Evolutionary conservation across 768 basidiomycete genomes (phyloP).

Genomic region (Collybiopsis luxurians): DNA sequence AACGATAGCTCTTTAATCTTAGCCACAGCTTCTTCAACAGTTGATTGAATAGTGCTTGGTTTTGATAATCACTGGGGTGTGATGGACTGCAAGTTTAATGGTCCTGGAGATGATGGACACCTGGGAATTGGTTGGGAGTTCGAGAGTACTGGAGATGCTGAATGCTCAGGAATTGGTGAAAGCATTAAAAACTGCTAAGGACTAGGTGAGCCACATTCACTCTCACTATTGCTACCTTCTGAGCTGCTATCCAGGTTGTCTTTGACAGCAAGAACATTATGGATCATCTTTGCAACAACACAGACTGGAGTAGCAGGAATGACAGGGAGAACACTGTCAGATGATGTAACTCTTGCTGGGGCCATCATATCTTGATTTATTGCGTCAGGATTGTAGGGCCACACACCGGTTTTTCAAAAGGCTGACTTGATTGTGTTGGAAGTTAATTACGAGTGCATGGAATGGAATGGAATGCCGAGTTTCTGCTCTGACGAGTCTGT

Average conservation of each 20-base stretch:
- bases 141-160: conserved; percentile 2
- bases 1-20: neutral
- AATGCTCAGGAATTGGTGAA: neutral
- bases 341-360: conserved; percentile 20
- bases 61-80: too few relatives aligned
- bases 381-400: conserved; percentile 25
- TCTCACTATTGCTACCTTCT: neutral
- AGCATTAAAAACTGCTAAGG: neutral
- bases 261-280: neutral
- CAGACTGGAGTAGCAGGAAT: neutral
- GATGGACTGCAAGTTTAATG: too few relatives aligned
- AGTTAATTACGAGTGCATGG: too few relatives aligned
- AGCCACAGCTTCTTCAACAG: neutral
- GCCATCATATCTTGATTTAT: conserved; percentile 26
- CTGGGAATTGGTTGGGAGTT: neutral
- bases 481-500: too few relatives aligned
- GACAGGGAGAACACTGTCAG: neutral
- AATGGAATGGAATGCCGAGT: too few relatives aligned
- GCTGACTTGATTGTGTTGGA: neutral
- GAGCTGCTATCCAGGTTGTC: neutral
- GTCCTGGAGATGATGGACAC: too few relatives aligned
- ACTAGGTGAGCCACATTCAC: neutral
- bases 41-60: neutral
- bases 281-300: neutral
- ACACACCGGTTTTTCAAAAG: conserved; percentile 31